These are phyloP conservation scores for Colletotrichum sp. DNA, from an alignment of 2,329 filamentous ascomycete genomes.

Conservation along the genomic window DNA sequence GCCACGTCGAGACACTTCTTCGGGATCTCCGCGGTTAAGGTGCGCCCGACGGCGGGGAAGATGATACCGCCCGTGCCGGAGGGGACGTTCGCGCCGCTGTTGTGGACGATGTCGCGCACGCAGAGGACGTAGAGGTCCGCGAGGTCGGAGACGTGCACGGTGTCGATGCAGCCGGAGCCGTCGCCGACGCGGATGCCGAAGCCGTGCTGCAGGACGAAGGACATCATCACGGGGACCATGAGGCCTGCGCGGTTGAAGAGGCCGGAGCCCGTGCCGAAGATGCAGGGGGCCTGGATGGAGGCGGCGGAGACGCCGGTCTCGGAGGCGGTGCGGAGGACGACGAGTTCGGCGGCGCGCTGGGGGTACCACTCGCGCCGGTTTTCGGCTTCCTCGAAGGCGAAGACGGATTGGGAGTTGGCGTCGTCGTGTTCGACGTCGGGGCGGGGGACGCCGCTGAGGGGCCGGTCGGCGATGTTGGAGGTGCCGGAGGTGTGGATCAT, in stretches of 20 bases:
- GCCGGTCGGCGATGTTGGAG: slow-evolving; percentile 23
- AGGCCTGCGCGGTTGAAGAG: slow-evolving; percentile 19
- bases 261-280: slow-evolving; percentile 20
- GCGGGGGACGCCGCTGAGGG: slow-evolving; percentile 8
- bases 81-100: background rate
- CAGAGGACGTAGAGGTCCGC: slow-evolving; percentile 23
- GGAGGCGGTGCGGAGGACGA: slow-evolving; percentile 9
- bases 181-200: slow-evolving; percentile 22
- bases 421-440: slow-evolving; percentile 19
- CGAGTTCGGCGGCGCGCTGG: slow-evolving; percentile 23
- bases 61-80: background rate
- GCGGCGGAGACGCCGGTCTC: slow-evolving; percentile 12
- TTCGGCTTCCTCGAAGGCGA: slow-evolving; percentile 20
- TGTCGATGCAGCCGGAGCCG: slow-evolving; percentile 17
- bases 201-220: slow-evolving; percentile 19
- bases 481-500: slow-evolving; percentile 23
- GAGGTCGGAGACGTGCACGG: slow-evolving; percentile 23
- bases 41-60: slow-evolving; percentile 12
- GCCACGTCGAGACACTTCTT: slow-evolving; percentile 13
- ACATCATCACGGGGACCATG: slow-evolving; percentile 23
- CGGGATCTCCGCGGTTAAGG: background rate
- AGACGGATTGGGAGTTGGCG: background rate
- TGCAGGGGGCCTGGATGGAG: slow-evolving; percentile 20
- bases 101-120: slow-evolving; percentile 9
- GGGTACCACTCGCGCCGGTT: slow-evolving; percentile 21